Base-by-base conservation (phyloP, 805 yeast genomes). In the Metschnikowia reukaufii region DNA sequence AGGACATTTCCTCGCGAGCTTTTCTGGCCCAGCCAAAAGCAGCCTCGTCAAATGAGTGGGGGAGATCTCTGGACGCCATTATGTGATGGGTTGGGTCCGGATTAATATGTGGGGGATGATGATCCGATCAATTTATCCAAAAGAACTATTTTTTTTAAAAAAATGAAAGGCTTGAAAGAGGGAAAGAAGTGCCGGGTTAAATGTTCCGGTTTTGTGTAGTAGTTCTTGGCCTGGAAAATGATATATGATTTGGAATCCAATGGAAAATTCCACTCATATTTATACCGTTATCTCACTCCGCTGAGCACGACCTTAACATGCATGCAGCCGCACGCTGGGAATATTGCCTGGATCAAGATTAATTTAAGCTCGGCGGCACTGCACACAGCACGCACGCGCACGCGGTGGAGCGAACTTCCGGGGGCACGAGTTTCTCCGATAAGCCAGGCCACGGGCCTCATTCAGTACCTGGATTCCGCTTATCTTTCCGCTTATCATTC, bases 21-120 rank as follows among this genome's bases (percentile, higher is more conserved):
- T 52, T 49, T 18, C 39, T 37, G 25, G 46, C 23, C 56, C 59
- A 54, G 7, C 52, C 53, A 10, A 41, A 35, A 9, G 44, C 39
- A 8, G 49, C 53, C 34, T 51, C 56, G 19, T 29, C 12, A 42
- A 54, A 38, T 9, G 56, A 48, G 25, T 46, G 54, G 31, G 59
- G 59, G 30, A 55, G 55, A 31, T 55, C 59, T 45, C 59, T 47
- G 15, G 58, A 51, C 7, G 59, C 57, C 59, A 55, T 55, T 12
- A 15, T 36, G 37, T 10, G 8, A 25, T 25, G 8, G 12, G 3
- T 9, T 25, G 8, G 29, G 12, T 25, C 12, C 5, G 29, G 29
- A 25, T 25, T 25, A 25, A n/a, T 4, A 13, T 25, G 29, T 25
- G 5, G 8, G 29, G 8, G 12, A 25, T 3, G 4, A 13, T 25